Base-by-base conservation (phyloP, 495 filamentous ascomycete species). In the Jackrogersella multiformis region DNA sequence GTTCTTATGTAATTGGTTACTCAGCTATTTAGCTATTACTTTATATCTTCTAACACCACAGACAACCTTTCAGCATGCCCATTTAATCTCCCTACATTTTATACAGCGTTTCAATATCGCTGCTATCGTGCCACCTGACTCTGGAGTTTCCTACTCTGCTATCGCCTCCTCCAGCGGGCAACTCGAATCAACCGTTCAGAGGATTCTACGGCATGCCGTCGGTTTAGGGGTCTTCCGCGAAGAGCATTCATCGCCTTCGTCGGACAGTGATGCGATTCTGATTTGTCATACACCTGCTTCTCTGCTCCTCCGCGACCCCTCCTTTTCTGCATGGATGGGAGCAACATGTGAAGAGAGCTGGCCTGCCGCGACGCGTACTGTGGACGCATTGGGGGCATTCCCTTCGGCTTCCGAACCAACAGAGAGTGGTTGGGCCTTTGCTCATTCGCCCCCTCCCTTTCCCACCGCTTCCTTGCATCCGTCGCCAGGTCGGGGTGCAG, bases 301-400 rank as follows among this genome's bases (percentile, higher is more conserved):
- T 15, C 24, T 49, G 5, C 45, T 49, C 45, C 45, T 49, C 24
- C 45, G 45, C 26, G 21, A 32, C 24, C 45, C 45, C 23, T 49
- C 45, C 45, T 49, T 16, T 15, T 5, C 9, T 1, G 45, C 45
- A 16, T 49, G 45, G 45, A 49, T 49, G 26, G 45, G 26, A 28
- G 45, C 45, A 9, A 49, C 45, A 5, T 49, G 45, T 16, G 45
- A 49, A 10, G 45, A 49, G 45, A 49, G 45, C n/a, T 49, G 45
- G 45, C 45, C 45, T 1, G 45, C 45, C 23, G 45, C 45, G 26
- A 49, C 45, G 2, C 45, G 45, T 4, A 49, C 45, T 18, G 45
- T 49, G 4, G 45, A 49, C 26, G 45, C 45, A 1, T n/a, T 49
- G 32, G 26, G 24, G 9, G 2, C 24, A 2, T 49, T 34, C 15